Evolutionary conservation across 805 yeast species (phyloP).

Genomic region (Saturnispora hagleri): DNA sequence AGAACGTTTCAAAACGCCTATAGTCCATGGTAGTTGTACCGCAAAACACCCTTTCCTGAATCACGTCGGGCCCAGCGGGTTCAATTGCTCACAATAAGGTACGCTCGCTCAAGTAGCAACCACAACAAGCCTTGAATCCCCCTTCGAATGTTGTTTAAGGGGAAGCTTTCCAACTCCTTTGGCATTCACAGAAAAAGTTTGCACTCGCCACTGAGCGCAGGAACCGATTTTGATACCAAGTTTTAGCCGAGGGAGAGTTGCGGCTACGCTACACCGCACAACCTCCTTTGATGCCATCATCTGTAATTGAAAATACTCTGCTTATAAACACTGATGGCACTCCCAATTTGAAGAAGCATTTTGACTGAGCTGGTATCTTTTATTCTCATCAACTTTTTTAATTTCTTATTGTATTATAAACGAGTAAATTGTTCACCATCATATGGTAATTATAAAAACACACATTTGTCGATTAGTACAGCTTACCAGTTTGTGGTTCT

Average conservation of each 20-base stretch:
- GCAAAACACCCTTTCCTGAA: too few species aligned
- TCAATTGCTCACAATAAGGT: too few species aligned
- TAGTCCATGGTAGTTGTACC: too few species aligned
- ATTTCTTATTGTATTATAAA: not conserved
- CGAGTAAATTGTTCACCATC: not conserved
- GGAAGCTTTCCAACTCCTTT: not conserved
- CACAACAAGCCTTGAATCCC: not conserved
- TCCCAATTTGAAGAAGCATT: too few species aligned
- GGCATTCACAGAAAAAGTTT: not conserved
- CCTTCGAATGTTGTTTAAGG: not conserved
- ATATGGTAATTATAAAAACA: not conserved
- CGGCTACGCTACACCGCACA: too few species aligned
- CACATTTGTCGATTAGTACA: not conserved
- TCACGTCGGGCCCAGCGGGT: too few species aligned
- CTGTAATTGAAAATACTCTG: too few species aligned
- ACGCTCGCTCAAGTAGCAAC: not conserved
- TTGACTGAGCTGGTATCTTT: too few species aligned
- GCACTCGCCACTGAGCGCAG: not conserved
- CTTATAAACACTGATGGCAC: too few species aligned
- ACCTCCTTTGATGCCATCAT: too few species aligned
- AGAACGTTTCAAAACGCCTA: too few species aligned
- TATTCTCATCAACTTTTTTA: not conserved
- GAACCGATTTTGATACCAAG: not conserved
- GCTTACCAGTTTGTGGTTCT: not conserved
- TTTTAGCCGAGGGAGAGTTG: not conserved